phyloP scores from a whole-genome alignment of 2,329 filamentous ascomycete genomes.

The Remersonia thermophila region DNA sequence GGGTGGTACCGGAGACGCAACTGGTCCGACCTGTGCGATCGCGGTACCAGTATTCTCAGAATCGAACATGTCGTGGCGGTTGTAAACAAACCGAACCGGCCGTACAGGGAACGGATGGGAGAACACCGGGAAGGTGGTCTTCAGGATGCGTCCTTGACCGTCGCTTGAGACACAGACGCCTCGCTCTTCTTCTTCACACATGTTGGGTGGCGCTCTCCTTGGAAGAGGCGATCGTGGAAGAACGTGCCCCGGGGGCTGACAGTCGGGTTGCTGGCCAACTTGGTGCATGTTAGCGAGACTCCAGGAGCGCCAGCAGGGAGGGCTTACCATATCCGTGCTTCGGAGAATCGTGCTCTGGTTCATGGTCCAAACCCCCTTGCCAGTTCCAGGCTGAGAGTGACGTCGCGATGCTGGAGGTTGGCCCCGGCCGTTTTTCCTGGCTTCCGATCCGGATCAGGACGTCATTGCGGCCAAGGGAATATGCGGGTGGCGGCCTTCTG shows the following conservation, averaged over 20 bases:
- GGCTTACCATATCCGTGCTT: no score
- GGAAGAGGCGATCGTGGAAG: neutral
- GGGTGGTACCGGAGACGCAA: slow-evolving; percentile 8
- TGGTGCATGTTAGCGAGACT: no score
- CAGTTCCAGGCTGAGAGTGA: neutral
- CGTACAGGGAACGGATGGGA: slow-evolving; percentile 15
- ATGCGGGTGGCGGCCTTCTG: neutral
- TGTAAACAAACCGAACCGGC: slow-evolving; percentile 5
- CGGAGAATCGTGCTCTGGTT: no score
- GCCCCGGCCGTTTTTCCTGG: slow-evolving; percentile 20
- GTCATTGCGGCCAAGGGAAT: slow-evolving; percentile 7
- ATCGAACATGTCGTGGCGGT: slow-evolving; percentile 2
- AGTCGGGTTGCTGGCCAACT: no score
- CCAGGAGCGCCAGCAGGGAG: no score
- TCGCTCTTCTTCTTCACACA: neutral
- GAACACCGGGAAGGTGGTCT: slow-evolving; percentile 5
- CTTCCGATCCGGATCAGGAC: slow-evolving; percentile 26
- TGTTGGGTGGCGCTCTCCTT: slow-evolving; percentile 1
- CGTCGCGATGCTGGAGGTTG: slow-evolving; percentile 5
- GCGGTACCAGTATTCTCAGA: slow-evolving; percentile 16
- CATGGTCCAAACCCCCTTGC: no score
- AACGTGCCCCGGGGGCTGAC: no score
- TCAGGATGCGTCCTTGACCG: slow-evolving; percentile 4
- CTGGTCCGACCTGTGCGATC: slow-evolving; percentile 16
- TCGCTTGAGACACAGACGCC: slow-evolving; percentile 8